Evolutionary conservation across 2,329 filamentous ascomycete species (phyloP), one percentile per base, ranked within the genome.

Genomic region (Xylariomycetidae sp.): DNA sequence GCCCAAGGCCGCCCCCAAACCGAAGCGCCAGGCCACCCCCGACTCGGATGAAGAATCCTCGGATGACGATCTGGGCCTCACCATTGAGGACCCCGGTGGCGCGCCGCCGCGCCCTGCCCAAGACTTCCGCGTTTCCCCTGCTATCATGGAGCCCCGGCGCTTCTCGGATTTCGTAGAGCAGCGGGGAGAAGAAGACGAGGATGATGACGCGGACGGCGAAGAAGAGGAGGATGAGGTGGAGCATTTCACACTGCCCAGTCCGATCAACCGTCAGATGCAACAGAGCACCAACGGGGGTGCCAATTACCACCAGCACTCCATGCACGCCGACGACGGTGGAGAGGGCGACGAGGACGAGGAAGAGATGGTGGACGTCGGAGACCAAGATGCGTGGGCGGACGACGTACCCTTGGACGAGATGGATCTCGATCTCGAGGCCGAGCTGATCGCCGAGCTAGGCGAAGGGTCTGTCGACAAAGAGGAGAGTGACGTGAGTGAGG

Each of bases 71-170:
- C 69, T 71, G 29, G 70, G 70, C 16, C 62, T 80, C 20, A 68
- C 71, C 16, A 66, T 82, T 36, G 78, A 82, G 53, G 78, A 77
- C 43, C 77, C 77, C 1, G 74, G 68, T 28, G 72, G 66, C 19
- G 66, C 66, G 15, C 57, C 59, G 3, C 53, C 58, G 8, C 34
- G 36, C 16, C 41, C 57, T 40, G 43, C 43, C 25, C 50, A 59
- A 13, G 64, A 69, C 49, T 72, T 72, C 50, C n/a, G n/a, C n/a
- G n/a, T n/a, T n/a, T 71, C 69, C 4, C 69, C 70, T 1, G 63
- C 68, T 0, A 68, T 74, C 49, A 64, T 68, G 13, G 48, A 51
- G 10, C 62, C 34, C 9, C 61, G 69, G 16, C 65, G 64, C 15
- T 78, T 77, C 48, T 72, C 72, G 34, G 72, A 77, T 13, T 74